Base-by-base conservation (phyloP, 495 filamentous ascomycete genomes). In the Neurospora intermedia region DNA sequence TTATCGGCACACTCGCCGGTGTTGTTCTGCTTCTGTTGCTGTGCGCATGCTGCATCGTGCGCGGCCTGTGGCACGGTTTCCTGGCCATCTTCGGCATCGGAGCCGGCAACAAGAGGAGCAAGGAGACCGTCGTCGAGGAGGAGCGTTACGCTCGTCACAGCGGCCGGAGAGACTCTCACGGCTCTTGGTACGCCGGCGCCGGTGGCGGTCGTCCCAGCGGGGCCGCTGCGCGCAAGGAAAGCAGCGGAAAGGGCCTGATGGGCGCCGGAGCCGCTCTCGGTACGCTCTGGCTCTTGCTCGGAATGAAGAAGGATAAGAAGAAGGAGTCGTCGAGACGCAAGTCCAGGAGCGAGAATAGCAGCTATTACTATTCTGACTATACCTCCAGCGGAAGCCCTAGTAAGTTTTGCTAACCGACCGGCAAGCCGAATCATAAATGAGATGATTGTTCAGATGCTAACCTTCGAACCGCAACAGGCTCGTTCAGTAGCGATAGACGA, bases 1-100 rank as follows among this genome's bases (percentile, higher is more conserved):
- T 97, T 74, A 91, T 97, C 69, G 94, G 94, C 75, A 89, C 90
- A 6, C 87, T 97, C 75, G 88, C 87, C n/a, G 94, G 91, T 77
- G 85, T 94, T 31, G 79, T 90, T 69, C 80, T 97, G 3, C 84
- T 97, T 18, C 78, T 92, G 13, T 86, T 95, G 5, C 76, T 97
- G 70, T 94, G 91, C 81, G 87, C 89, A 79, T 94, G 88, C 84
- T 88, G 89, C 82, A 91, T 93, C 76, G 87, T 90, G 73, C 88
- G 87, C 74, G 89, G 89, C 10, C 81, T 89, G 23, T 85, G 92
- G 80, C 87, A 91, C 72, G 86, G 83, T 18, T 71, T 93, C 35
- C 81, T 92, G 70, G 91, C 88, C 42, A 82, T 92, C 70, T 85
- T 96, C 70, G 93, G 92, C 39, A 75, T 89, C 38, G 84, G 89